phyloP scores from a whole-genome alignment of 495 filamentous ascomycete genomes.

The Penicillium pulvis region DNA sequence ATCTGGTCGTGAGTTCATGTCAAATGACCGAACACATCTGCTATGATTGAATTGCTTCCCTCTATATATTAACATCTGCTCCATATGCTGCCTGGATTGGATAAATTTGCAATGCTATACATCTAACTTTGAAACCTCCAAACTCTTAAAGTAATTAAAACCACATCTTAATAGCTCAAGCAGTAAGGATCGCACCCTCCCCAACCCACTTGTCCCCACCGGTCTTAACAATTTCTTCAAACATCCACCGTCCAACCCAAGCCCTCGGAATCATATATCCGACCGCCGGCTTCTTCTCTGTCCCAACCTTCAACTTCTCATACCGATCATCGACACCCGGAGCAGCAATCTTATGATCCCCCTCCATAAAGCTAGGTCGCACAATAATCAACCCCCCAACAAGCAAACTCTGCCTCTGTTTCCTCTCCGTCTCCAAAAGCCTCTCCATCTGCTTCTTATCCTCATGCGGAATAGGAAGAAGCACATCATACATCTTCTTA shows the following conservation, averaged over 20 bases:
- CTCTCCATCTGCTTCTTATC: constrained; percentile 46
- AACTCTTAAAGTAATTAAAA: background rate
- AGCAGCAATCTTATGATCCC: constrained; percentile 26
- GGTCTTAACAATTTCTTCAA: constrained; percentile 36
- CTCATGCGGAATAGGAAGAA: constrained; percentile 34
- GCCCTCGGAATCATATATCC: constrained; percentile 43
- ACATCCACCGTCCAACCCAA: constrained; percentile 47
- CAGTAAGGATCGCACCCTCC: constrained; percentile 38
- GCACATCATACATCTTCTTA: constrained; percentile 34
- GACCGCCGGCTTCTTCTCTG: constrained; percentile 33
- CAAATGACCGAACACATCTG: constrained; percentile 4
- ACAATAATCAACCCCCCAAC: constrained; percentile 34
- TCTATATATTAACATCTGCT: background rate
- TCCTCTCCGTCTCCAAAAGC: constrained; percentile 17
- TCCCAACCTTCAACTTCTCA: constrained; percentile 34
- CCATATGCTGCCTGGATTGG: background rate
- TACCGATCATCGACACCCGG: constrained; percentile 14
- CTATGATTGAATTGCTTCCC: background rate
- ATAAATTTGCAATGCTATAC: background rate
- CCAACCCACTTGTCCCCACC: constrained; percentile 40
- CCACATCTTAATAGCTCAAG: constrained; percentile 17
- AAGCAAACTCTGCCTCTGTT: constrained; percentile 17
- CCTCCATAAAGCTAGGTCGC: constrained; percentile 36
- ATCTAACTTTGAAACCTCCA: background rate
- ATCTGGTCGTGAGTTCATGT: background rate